Evolutionary conservation across 225 moss, liverwort and hornwort genomes (phyloP).

Genomic region (Lunularia cruciata): DNA sequence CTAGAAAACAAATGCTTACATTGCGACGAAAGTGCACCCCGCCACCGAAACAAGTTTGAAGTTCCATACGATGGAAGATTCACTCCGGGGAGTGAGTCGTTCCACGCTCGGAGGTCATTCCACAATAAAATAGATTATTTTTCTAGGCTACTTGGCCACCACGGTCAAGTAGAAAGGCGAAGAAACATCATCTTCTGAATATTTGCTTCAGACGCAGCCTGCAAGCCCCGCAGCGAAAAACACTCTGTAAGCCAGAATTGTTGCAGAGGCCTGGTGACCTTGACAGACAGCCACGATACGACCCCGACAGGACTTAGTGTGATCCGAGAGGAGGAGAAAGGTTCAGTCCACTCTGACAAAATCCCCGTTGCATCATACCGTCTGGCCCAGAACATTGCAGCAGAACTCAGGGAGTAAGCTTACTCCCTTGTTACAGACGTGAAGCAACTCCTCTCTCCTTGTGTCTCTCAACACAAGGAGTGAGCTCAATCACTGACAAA

Average conservation of each 20-base stretch:
- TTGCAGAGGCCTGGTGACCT: slow-evolving; percentile 7
- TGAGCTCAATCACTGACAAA: not conserved
- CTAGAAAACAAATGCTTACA: slow-evolving; percentile 20
- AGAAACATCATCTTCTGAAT: not conserved
- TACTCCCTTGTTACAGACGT: not conserved
- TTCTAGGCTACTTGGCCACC: not conserved
- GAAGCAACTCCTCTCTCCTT: not conserved
- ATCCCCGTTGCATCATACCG: not conserved
- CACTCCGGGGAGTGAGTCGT: slow-evolving; percentile 12
- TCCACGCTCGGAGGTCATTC: not conserved
- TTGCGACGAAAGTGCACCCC: slow-evolving; percentile 23
- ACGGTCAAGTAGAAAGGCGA: not conserved
- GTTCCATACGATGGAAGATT: slow-evolving; percentile 4
- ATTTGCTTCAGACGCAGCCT: not conserved
- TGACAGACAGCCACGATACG: not conserved
- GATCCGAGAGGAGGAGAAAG: not conserved
- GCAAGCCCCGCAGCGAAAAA: slow-evolving; percentile 2
- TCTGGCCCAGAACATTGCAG: slow-evolving; percentile 16
- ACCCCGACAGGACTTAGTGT: not conserved
- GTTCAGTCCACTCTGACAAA: not conserved
- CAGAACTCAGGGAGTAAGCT: not conserved
- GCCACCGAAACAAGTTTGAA: slow-evolving; percentile 20
- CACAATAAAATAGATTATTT: not conserved
- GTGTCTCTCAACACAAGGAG: slow-evolving; percentile 1
- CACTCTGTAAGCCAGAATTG: not conserved